Evolutionary conservation across 2,329 filamentous ascomycete genomes (phyloP), one percentile per base, ranked within the genome.

Genomic region (Metarhizium album): DNA sequence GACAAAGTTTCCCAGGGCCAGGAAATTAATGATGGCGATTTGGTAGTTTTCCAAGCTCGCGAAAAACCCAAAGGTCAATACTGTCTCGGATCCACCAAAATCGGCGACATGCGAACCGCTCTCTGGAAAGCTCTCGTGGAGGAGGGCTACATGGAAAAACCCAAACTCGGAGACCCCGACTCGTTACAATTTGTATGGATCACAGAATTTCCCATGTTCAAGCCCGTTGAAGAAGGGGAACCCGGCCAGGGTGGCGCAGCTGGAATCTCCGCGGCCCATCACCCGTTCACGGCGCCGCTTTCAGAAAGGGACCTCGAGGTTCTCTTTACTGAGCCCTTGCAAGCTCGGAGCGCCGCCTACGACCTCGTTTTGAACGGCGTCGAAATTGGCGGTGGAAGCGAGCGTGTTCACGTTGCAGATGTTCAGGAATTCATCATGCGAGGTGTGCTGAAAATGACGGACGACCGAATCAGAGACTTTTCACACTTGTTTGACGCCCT

Each of bases 331-430:
- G 75, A 90, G 40, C 91, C 93, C 0, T 74, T 89, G 1, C 68
- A 75, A 45, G 89, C 82, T 1, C 80, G 78, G 58, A 94, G 86
- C 3, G 91, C 95, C 60, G 90, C 95, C 64, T 98, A 96, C 69
- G 93, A 98, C 60, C 81, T 98, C 14, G 91, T 98, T 0, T 80
- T 97, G 59, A 98, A 98, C 64, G 93, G 93, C 3, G 82, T 95
- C 4, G 93, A 98, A 67, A 78, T 98, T 2, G 93, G 93, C 24
- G 93, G 93, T 11, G 94, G 93, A 33, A 95, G 87, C 65, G 81
- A 89, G 14, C 87, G 93, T 76, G 96, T 97, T 51, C 93, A 98
- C 68, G 78, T 86, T 42, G 84, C 88, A 0, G 74, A 79, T 1
- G 76, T 96, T 58, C 93, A 98, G 63, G 84, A 90, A 57, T 88